These are phyloP conservation scores for Blastobotrys malaysiensis DNA, from an alignment of 1,139 yeast species.

Conservation along the genomic window DNA sequence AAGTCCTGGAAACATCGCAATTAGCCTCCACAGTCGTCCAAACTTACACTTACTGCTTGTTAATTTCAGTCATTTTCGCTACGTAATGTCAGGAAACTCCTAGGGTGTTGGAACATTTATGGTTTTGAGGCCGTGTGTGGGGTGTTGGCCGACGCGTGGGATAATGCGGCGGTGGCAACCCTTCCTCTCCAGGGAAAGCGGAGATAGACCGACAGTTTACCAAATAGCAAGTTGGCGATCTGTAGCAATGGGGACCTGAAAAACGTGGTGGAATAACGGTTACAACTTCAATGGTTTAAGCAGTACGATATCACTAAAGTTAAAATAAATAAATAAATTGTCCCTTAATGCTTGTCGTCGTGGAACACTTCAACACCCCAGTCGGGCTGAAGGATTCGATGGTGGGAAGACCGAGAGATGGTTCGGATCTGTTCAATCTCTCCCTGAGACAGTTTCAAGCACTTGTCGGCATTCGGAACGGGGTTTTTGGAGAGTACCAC, in stretches of 20 bases:
- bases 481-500: constrained; percentile 2
- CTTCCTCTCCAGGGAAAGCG: too few species aligned
- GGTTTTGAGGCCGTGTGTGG: too few species aligned
- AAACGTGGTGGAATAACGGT: too few species aligned
- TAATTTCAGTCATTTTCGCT: neutral
- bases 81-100: neutral
- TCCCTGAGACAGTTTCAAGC: neutral
- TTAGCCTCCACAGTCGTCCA: neutral
- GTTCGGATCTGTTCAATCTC: neutral
- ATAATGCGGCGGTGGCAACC: too few species aligned
- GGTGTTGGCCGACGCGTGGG: too few species aligned
- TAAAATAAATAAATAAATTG: constrained; percentile 1
- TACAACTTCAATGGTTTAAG: too few species aligned
- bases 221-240: too few species aligned
- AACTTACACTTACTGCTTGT: neutral
- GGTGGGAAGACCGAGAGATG: constrained; percentile 1
- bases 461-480: neutral
- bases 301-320: too few species aligned
- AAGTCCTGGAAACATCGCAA: neutral
- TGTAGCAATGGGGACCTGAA: too few species aligned
- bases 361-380: constrained; percentile 22
- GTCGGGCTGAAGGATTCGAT: constrained; percentile 21
- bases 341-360: constrained; percentile 18
- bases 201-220: too few species aligned
- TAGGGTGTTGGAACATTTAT: neutral